These are phyloP conservation scores for Termitomyces sp. DNA, from an alignment of 768 basidiomycete species.

Conservation along the genomic window DNA sequence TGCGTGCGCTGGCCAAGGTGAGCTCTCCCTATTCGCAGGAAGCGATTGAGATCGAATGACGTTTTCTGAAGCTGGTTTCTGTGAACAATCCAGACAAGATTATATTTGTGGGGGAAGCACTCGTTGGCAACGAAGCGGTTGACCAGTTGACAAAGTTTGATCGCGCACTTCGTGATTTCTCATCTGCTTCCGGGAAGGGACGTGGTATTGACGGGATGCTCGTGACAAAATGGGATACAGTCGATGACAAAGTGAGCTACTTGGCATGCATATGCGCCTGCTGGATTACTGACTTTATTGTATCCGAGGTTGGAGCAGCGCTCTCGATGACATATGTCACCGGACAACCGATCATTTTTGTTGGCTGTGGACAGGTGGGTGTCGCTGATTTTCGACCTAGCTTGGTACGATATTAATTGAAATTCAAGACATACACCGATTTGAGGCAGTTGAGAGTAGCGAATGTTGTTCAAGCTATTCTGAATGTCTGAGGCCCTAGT, in stretches of 20 bases:
- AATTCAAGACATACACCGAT: slow-evolving; percentile 87
- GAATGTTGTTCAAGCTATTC: slow-evolving; percentile 91
- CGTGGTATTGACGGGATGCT: slow-evolving; percentile 98
- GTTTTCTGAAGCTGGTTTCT: slow-evolving; percentile 63
- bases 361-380: slow-evolving; percentile 93
- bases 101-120: slow-evolving; percentile 95
- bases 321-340: slow-evolving; percentile 99
- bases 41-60: neutral
- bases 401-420: neutral
- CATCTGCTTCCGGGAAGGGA: slow-evolving; percentile 65
- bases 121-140: slow-evolving; percentile 98
- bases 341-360: slow-evolving; percentile 96
- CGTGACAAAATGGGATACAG: slow-evolving; percentile 98
- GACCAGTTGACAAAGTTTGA: slow-evolving; percentile 98
- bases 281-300: neutral
- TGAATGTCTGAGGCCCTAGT: slow-evolving; percentile 52
- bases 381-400: neutral
- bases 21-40: slow-evolving; percentile 4
- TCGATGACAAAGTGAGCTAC: slow-evolving; percentile 81
- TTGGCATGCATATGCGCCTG: neutral
- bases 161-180: slow-evolving; percentile 88
- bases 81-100: slow-evolving; percentile 97
- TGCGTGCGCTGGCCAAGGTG: slow-evolving; percentile 97
- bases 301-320: slow-evolving; percentile 85
- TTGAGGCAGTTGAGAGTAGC: slow-evolving; percentile 83